Evolutionary conservation across 2,329 filamentous ascomycete genomes (phyloP), one percentile per base, ranked within the genome.

Genomic region (Colletotrichum viniferum): DNA sequence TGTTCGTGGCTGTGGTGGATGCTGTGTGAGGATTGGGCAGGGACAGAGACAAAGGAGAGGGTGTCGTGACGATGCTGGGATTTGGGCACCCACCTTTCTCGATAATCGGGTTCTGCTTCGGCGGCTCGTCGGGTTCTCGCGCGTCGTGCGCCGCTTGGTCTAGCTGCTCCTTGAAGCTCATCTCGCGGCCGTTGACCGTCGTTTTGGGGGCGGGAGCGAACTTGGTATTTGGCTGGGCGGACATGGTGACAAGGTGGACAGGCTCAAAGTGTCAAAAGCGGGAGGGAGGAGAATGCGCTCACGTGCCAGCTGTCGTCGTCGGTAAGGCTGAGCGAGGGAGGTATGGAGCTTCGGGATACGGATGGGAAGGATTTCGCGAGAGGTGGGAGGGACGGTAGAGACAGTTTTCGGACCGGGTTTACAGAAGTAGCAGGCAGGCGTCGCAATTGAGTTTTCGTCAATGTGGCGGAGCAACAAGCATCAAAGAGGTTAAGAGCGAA

Each of bases 81-180:
- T 16, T 26, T 12, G 30, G 21, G n/a, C 7, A 48, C 81, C 36
- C 79, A 87, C 87, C 86, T 81, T 87, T 88, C 66, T 88, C 85
- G 9, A 87, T 74, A 4, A 89, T 79, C 1, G 83, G 82, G 64
- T 86, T 83, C 6, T 81, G 78, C 43, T 81, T 69, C 13, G 70
- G 69, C n/a, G 77, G 73, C 10, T 73, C 80, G 21, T 76, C 69
- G 4, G 81, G 81, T 18, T 79, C 72, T 12, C 81, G 82, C 13
- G 81, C 81, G 48, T 84, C 83, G 16, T 80, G 74, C 4, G 88
- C 87, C 16, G 82, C 84, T 60, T 83, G 79, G 78, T 89, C 88
- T 1, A 89, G 84, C 78, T 85, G 83, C 38, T 85, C 77, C 80
- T 89, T 89, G 82, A 85, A 88, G 62, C 79, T 82, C 67, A 80